Evolutionary conservation across 768 basidiomycete genomes (phyloP).

Genomic region (Nidula microcarpa): DNA sequence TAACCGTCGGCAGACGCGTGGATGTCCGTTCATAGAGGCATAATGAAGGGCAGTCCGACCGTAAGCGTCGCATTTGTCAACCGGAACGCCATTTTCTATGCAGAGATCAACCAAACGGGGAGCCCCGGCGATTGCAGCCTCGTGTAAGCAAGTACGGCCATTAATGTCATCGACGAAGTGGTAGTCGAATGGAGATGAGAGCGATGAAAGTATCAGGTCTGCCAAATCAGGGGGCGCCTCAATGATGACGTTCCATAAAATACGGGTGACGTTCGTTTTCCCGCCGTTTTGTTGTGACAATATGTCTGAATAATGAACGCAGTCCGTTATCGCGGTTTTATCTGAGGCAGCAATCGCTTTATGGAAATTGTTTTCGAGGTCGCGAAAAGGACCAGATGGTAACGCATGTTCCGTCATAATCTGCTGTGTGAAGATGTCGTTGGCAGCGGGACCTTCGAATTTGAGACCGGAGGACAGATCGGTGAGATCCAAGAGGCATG

Average conservation of each 20-base stretch:
- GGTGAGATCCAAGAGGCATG: constrained; percentile 75
- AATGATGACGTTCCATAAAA: constrained; percentile 90
- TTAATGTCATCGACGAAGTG: constrained; percentile 96
- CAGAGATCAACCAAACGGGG: constrained; percentile 78
- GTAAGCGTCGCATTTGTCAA: constrained; percentile 80
- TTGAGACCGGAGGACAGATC: constrained; percentile 72
- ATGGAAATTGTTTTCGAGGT: constrained; percentile 84
- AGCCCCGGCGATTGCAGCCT: constrained; percentile 84
- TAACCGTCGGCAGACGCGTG: constrained; percentile 69
- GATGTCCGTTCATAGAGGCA: constrained; percentile 90
- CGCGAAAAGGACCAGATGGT: constrained; percentile 73
- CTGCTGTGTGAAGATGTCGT: constrained; percentile 73
- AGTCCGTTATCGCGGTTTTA: constrained; percentile 57
- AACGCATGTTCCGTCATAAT: constrained; percentile 59
- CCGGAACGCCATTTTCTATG: constrained; percentile 66
- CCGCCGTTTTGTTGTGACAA: constrained; percentile 59
- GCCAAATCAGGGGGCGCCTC: constrained; percentile 73
- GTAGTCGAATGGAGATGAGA: constrained; percentile 78
- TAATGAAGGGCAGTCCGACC: constrained; percentile 94
- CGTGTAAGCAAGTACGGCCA: constrained; percentile 89
- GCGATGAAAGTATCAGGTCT: constrained; percentile 68
- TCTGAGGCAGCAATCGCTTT: constrained; percentile 71
- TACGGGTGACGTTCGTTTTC: constrained; percentile 76
- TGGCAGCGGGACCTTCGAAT: constrained; percentile 76
- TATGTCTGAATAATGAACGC: constrained; percentile 66